These are phyloP conservation scores for Fusarium proliferatum DNA, from an alignment of 2,329 filamentous ascomycete species.

Conservation along the genomic window DNA sequence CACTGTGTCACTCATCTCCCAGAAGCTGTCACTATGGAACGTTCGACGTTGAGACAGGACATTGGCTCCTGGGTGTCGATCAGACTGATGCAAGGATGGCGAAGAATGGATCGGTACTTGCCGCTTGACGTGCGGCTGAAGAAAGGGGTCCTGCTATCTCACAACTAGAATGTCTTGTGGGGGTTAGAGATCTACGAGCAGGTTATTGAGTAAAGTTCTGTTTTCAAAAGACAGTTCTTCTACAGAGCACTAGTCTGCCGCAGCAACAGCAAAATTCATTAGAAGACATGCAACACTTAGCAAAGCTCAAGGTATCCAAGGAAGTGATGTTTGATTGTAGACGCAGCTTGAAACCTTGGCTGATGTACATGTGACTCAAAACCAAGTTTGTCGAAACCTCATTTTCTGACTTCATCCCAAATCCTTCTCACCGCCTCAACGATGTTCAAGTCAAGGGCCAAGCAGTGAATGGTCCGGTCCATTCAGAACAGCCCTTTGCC, in stretches of 20 bases:
- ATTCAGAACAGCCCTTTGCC: not conserved
- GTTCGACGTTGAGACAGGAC: not conserved
- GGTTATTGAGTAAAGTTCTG: no score
- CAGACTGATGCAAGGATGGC: no score
- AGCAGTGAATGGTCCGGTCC: accelerated
- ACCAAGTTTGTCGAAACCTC: not conserved
- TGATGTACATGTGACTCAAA: accelerated
- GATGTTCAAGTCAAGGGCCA: not conserved
- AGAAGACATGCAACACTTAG: not conserved
- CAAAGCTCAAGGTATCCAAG: not conserved
- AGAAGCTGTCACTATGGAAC: no score
- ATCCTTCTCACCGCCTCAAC: not conserved
- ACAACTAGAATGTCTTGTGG: not conserved
- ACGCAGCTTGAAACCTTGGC: no score
- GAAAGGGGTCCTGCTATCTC: not conserved
- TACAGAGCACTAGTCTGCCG: no score
- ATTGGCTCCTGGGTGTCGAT: not conserved
- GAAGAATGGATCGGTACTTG: not conserved
- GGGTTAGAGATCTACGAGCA: not conserved
- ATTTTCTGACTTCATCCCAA: not conserved
- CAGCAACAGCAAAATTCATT: not conserved
- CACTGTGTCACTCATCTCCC: no score
- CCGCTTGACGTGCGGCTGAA: not conserved
- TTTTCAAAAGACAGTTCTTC: not conserved
- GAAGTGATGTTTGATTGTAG: accelerated